Percentiles rank a stretch among this genome's conserved stretches.
These are phyloP conservation scores for Phialophora tarda DNA, from an alignment of 2,329 filamentous ascomycete genomes.

Conservation along the genomic window DNA sequence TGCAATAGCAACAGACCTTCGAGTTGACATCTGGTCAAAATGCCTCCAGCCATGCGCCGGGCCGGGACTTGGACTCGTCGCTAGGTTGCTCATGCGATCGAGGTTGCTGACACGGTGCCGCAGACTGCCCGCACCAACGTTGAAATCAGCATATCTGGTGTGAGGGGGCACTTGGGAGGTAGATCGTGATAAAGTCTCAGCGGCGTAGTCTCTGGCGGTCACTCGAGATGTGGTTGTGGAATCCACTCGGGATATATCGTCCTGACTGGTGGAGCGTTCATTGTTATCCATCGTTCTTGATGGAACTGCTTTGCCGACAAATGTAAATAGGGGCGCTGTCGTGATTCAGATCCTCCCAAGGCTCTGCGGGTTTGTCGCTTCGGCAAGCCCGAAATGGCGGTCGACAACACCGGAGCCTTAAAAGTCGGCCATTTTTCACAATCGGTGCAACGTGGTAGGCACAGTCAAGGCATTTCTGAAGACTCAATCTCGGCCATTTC, in stretches of 20 bases:
- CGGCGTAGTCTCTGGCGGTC: slow-evolving; percentile 19
- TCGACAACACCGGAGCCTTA: not conserved
- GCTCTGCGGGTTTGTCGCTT: not conserved
- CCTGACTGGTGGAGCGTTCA: slow-evolving; percentile 14
- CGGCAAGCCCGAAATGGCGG: not conserved
- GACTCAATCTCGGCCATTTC: not conserved
- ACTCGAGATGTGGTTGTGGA: slow-evolving; percentile 11
- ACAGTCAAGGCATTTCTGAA: not conserved
- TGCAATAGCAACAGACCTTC: slow-evolving; percentile 27
- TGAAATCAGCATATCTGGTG: slow-evolving; percentile 18
- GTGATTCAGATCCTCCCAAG: not conserved
- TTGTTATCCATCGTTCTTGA: slow-evolving; percentile 16
- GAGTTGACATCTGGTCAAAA: slow-evolving; percentile 10
- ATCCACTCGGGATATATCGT: slow-evolving; percentile 6
- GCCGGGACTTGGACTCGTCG: slow-evolving; percentile 23
- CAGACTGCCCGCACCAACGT: slow-evolving; percentile 18
- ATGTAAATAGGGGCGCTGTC: too few relatives aligned
- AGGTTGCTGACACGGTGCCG: slow-evolving; percentile 23
- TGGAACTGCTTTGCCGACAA: not conserved
- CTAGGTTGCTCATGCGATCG: slow-evolving; percentile 19
- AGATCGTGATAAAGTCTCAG: slow-evolving; percentile 13
- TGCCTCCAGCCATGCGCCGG: slow-evolving; percentile 19
- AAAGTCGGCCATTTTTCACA: not conserved
- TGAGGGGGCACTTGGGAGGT: slow-evolving; percentile 15
- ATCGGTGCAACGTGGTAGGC: not conserved